These are phyloP conservation scores for Kockiozyma suomiensis DNA, from an alignment of 805 yeast genomes.

Conservation along the genomic window DNA sequence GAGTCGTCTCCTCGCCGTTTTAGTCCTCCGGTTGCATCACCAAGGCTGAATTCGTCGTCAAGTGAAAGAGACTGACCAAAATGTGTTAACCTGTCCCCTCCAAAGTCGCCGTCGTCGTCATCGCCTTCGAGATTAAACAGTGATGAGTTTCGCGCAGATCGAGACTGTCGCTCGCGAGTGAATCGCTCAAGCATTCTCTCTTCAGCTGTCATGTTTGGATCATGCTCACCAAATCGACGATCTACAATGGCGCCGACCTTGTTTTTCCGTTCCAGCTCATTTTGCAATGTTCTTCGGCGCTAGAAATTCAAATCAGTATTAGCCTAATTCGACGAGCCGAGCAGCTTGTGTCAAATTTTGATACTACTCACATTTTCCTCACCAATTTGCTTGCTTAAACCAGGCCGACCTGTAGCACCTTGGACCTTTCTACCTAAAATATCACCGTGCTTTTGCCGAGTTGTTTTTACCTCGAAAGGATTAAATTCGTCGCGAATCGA, in stretches of 20 bases:
- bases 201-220: conserved; percentile 70
- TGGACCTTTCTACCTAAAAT: conserved; percentile 48
- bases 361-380: conserved; percentile 49
- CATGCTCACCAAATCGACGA: conserved; percentile 84
- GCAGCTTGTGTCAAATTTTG: too few species aligned
- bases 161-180: conserved; percentile 77
- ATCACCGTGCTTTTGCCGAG: conserved; percentile 60
- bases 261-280: conserved; percentile 62
- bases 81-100: conserved; percentile 64
- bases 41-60: conserved; percentile 58
- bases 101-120: conserved; percentile 52
- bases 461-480: conserved; percentile 80
- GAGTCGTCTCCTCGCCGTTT: conserved; percentile 33
- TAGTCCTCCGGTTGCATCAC: conserved; percentile 39
- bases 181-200: conserved; percentile 95
- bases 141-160: conserved; percentile 44
- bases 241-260: conserved; percentile 80
- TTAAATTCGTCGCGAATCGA: conserved; percentile 81
- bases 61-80: conserved; percentile 68
- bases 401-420: conserved; percentile 67
- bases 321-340: too few species aligned
- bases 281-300: conserved; percentile 64
- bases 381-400: conserved; percentile 66
- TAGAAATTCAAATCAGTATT: conserved; percentile 31
- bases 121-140: conserved; percentile 77